Evolutionary conservation across 2,329 filamentous ascomycete genomes (phyloP).

Genomic region (Pseudocercospora crystallina): DNA sequence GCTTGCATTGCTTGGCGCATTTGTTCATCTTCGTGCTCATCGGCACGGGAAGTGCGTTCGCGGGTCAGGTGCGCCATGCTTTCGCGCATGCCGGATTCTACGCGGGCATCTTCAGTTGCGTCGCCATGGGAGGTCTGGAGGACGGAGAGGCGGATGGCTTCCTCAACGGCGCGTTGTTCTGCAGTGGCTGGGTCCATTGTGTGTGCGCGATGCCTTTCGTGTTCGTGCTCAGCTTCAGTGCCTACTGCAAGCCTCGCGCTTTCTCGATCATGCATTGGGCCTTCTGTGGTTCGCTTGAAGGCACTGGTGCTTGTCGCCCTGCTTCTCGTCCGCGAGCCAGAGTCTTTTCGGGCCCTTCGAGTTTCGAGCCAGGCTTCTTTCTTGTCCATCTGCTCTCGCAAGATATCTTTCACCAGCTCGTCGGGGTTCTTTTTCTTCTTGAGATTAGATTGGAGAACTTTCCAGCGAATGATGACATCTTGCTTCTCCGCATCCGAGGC

Average conservation of each 20-base stretch:
- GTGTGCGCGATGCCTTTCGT: conserved; percentile 5
- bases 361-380: conserved; percentile 22
- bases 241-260: conserved; percentile 18
- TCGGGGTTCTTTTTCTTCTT: conserved; percentile 58
- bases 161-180: conserved; percentile 65
- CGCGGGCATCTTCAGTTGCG: conserved; percentile 64
- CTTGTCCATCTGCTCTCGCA: conserved; percentile 37
- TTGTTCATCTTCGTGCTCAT: conserved; percentile 43
- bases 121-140: conserved; percentile 69
- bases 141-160: conserved; percentile 69
- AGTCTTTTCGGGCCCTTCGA: conserved; percentile 15
- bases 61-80: conserved; percentile 62
- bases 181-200: conserved; percentile 30
- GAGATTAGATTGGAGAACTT: conserved; percentile 59
- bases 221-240: conserved; percentile 4
- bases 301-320: conserved; percentile 7
- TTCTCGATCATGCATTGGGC: conserved; percentile 16
- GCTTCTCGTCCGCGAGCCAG: conserved; percentile 5
- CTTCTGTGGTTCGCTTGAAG: conserved; percentile 2
- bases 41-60: conserved; percentile 32
- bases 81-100: conserved; percentile 73
- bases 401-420: conserved; percentile 49
- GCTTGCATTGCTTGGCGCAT: conserved; percentile 53
- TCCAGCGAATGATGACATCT: conserved; percentile 67
- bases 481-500: conserved; percentile 60